Percentiles rank a stretch among this genome's conserved stretches.
Conservation (phyloP, 1,139 yeast species). For the Taphrina pruni region DNA sequence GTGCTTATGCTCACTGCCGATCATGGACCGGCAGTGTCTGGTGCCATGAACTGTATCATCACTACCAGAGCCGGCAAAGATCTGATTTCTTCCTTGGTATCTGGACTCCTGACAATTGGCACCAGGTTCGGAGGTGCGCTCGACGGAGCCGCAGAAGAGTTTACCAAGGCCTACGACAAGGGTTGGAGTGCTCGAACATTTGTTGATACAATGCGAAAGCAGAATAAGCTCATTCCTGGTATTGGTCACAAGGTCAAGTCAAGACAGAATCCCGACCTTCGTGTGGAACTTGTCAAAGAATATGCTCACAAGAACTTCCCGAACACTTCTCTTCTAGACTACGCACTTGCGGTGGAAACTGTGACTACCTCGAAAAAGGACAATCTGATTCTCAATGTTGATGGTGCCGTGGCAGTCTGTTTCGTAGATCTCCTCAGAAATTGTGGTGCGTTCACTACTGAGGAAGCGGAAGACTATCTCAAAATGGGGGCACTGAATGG, state of each 20-base stretch:
- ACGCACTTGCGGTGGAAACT: constrained; percentile 59
- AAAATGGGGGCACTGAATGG: constrained; percentile 59
- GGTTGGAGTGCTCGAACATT: constrained; percentile 58
- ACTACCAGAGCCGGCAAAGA: constrained; percentile 60
- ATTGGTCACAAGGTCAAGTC: constrained; percentile 59
- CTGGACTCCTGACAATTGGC: constrained; percentile 58
- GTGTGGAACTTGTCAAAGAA: constrained; percentile 59
- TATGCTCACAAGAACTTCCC: constrained; percentile 58
- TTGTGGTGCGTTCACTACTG: constrained; percentile 57
- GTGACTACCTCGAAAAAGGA: constrained; percentile 60
- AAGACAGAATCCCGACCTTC: constrained; percentile 59
- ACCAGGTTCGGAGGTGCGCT: constrained; percentile 59
- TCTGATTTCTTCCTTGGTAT: constrained; percentile 56
- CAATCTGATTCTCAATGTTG: constrained; percentile 57
- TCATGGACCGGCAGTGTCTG: constrained; percentile 59
- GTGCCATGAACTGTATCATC: constrained; percentile 59
- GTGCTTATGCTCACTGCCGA: constrained; percentile 59
- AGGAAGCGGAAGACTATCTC: constrained; percentile 57
- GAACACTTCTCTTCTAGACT: constrained; percentile 55
- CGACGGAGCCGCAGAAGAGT: constrained; percentile 59
- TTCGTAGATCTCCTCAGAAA: constrained; percentile 57
- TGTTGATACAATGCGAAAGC: constrained; percentile 58
- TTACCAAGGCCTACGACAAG: constrained; percentile 56
- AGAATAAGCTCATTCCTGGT: constrained; percentile 59
- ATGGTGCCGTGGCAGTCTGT: constrained; percentile 58